Evolutionary conservation across 345 rosid species (phyloP), one percentile per base, ranked within the genome.

Genomic region (Populus pruinosa): DNA sequence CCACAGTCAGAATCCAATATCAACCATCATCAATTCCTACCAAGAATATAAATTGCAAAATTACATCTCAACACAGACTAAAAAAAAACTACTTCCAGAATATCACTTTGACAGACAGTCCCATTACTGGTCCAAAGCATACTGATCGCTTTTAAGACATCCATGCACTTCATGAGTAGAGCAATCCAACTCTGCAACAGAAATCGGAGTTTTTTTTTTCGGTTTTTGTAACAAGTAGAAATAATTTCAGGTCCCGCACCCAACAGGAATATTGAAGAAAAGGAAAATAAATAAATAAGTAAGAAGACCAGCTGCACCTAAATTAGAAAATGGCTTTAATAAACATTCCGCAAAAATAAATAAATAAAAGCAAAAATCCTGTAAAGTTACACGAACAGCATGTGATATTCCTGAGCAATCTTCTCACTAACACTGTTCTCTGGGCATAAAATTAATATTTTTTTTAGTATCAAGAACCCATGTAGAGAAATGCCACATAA

Each of bases 221-320:
- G 59, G 21, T 50, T 53, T 23, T 59, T 56, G 23, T n/a, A 4
- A 47, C 4, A 3, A 14, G 6, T 47, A 47, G 5, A 47, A 53
- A 20, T 20, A 53, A 18, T n/a, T n/a, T 21, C 27, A 56, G 71
- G 78, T 3, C 80, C 85, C 81, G 73, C 71, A 7, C 72, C 75
- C 69, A 31, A 72, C 73, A 72, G 36, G 11, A 27, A 80, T 73
- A 82, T 47, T 29, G 56, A 17, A 20, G 39, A 11, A 56, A 12
- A 70, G 41, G 44, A 33, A 49, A 21, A 25, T 13, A 23, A 38
- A 73, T 59, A 21, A 27, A 44, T 8, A 39, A 8, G 14, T n/a
- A 62, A 53, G 64, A 12, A n/a, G 63, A 20, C 12, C 16, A 67
- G 41, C 50, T 21, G 21, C 59, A 18, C 23, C 59, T 53, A 18